Base-by-base conservation (phyloP, 2,329 filamentous ascomycete genomes). In the Rhexocercosporidium sp. region DNA sequence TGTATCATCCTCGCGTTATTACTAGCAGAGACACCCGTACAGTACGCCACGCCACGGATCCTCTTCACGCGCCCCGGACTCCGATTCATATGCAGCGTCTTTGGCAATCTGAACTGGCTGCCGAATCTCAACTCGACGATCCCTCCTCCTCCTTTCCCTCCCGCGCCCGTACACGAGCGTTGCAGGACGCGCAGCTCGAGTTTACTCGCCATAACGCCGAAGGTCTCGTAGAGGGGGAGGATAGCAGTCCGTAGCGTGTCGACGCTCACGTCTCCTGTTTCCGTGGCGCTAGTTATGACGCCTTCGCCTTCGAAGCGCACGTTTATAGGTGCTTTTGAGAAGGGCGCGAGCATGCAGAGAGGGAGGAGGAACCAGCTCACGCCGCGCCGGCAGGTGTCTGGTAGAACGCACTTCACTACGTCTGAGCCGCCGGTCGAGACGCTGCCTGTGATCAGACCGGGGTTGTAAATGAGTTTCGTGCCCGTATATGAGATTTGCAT, bases 1-100 rank as follows among this genome's bases (percentile, higher is more conserved):
- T 97, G 92, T 76, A 98, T 99, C 92, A 97, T 96, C 71, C 96
- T 87, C 69, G 91, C 92, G 78, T 98, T 99, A 79, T 97, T 97
- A 59, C 91, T 94, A 0, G 92, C 95, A 12, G 92, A 92, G 0
- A 98, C 94, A 56, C 96, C 96, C 0, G 93, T 94, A 64, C 92
- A 92, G 80, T 98, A 99, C 57, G 96, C 94, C 51, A 99, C 96
- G 67, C 96, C 96, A 65, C 95, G 87, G 72, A 99, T 92, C 73
- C 90, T 89, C 85, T 94, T 95, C 75, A 99, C 91, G 65, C 92
- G 85, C 8, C 96, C 96, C 0, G 94, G 89, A 70, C 88, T 92
- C 73, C 96, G 85, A 78, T 90, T 86, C 64, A 97, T 81, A 79
- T 99, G 96, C 77, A 99, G 83, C 44, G 96, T 99, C 83, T 97